Conservation (phyloP, 768 basidiomycete genomes). For the Psilocybe subaeruginosa region DNA sequence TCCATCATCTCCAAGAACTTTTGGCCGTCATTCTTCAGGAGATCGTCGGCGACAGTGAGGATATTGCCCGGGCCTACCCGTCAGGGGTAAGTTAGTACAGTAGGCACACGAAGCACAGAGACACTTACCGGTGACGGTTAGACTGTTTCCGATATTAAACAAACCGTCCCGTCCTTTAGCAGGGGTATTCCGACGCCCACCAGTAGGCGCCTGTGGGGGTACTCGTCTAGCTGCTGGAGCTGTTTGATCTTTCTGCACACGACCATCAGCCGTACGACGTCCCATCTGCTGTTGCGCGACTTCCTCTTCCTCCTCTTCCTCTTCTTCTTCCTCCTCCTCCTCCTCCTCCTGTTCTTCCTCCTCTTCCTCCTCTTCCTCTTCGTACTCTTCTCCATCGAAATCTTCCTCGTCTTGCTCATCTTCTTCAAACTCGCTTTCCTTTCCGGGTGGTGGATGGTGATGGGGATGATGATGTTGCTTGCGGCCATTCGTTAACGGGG, state of each 20-base stretch:
- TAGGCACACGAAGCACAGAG: background rate
- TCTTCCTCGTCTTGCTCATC: constrained; percentile 69
- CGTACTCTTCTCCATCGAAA: constrained; percentile 43
- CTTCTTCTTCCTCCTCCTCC: constrained; percentile 62
- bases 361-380: constrained; percentile 44
- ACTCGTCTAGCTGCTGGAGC: constrained; percentile 21
- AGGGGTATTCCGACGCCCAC: constrained; percentile 22
- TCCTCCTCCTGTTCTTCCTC: constrained; percentile 51
- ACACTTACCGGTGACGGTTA: constrained; percentile 79
- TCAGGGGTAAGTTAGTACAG: constrained; percentile 3
- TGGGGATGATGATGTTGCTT: constrained; percentile 41
- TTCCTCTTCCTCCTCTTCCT: constrained; percentile 47
- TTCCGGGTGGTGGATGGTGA: constrained; percentile 48
- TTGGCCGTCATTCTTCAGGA: constrained; percentile 97
- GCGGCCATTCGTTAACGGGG: constrained; percentile 23
- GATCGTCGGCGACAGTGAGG: constrained; percentile 96
- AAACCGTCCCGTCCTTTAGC: constrained; percentile 63
- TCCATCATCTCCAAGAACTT: constrained; percentile 99
- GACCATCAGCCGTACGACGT: constrained; percentile 28
- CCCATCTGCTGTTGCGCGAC: constrained; percentile 32
- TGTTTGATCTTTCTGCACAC: constrained; percentile 17
- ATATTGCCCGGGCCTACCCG: constrained; percentile 84
- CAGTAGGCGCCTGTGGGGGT: constrained; percentile 17
- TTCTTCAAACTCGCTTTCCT: constrained; percentile 72
- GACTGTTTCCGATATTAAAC: constrained; percentile 78